phyloP scores from a whole-genome alignment of 106 monocot genomes.

The Dactylorhiza incarnata region DNA sequence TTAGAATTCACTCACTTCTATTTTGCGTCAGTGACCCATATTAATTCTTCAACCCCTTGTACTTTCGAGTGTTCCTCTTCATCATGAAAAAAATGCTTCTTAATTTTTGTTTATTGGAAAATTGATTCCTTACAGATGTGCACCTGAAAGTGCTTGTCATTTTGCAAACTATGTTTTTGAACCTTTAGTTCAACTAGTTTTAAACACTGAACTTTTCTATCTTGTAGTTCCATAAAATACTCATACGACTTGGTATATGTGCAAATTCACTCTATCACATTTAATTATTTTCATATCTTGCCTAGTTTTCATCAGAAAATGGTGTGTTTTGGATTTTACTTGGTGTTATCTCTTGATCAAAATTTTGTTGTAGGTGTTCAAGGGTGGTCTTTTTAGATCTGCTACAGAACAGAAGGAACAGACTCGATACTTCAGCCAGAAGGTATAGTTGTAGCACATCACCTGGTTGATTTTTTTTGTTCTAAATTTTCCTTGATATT shows the following conservation, averaged over 20 bases:
- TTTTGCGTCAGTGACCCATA: neutral
- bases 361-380: constrained; percentile 64
- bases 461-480: neutral
- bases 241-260: neutral
- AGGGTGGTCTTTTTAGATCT: constrained; percentile 84
- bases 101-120: neutral
- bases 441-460: constrained; percentile 22
- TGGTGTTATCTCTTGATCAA: constrained; percentile 3
- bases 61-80: neutral
- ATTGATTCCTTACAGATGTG: neutral
- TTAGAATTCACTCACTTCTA: too few species aligned
- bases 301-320: neutral
- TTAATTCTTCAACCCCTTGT: neutral
- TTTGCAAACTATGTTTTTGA: neutral
- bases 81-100: neutral
- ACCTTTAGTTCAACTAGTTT: neutral
- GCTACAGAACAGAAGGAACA: constrained; percentile 97
- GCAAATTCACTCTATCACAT: neutral
- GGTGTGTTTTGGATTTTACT: neutral
- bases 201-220: neutral
- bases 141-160: neutral
- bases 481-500: neutral
- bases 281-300: neutral
- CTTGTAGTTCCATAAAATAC: neutral
- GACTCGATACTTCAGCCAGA: constrained; percentile 89